These are phyloP conservation scores for Tetradesmus obliquus DNA, from an alignment of 139 green algal genomes.

Conservation along the genomic window DNA sequence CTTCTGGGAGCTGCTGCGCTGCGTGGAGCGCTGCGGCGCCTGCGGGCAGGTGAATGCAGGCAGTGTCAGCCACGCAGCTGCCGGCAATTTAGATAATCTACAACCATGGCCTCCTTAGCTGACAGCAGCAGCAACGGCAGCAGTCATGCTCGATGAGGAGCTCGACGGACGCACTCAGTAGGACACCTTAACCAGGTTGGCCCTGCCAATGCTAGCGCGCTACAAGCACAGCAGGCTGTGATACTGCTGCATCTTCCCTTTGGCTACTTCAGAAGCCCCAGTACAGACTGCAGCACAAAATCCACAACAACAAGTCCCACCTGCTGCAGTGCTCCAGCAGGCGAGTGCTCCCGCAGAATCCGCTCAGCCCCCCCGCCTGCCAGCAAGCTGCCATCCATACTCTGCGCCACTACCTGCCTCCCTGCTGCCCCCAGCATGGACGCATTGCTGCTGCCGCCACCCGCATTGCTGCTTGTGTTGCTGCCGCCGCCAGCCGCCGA, in stretches of 20 bases:
- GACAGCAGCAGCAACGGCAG: neutral
- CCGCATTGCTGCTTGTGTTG: neutral
- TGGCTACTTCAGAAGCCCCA: no score
- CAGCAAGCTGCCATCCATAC: slow-evolving; percentile 11
- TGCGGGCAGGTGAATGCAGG: neutral
- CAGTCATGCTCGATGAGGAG: neutral
- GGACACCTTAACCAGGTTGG: neutral
- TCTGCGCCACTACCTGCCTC: neutral
- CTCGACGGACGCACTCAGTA: neutral
- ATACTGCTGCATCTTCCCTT: no score
- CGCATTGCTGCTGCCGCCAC: neutral
- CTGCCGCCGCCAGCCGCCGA: neutral
- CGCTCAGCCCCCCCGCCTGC: neutral
- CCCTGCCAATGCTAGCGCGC: neutral
- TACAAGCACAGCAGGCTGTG: neutral
- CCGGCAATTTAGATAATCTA: neutral
- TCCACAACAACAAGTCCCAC: neutral
- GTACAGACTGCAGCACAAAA: neutral
- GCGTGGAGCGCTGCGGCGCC: neutral
- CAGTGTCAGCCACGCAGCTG: neutral
- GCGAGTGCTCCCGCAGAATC: neutral
- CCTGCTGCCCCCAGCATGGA: neutral
- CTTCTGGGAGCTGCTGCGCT: slow-evolving; percentile 20
- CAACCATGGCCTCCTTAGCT: neutral
- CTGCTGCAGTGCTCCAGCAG: neutral